Conservation (phyloP, 2,329 filamentous ascomycete species). For the Emericellopsis atlantica region DNA sequence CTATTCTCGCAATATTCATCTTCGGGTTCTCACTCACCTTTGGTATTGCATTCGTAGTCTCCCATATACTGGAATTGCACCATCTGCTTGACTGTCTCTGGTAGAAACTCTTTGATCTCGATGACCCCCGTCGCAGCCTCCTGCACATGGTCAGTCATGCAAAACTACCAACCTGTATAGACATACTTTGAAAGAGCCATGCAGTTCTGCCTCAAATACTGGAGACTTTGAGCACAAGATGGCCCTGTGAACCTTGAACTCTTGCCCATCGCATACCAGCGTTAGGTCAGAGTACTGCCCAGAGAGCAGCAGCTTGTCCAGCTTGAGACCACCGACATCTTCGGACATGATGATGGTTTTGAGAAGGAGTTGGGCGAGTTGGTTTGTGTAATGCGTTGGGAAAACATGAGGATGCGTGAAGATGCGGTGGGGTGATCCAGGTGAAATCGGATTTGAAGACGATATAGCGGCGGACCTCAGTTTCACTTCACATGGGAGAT, state of each 20-base stretch:
- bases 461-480: too few relatives aligned
- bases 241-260: constrained; percentile 9
- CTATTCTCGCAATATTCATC: too few relatives aligned
- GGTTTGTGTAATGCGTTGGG: too few relatives aligned
- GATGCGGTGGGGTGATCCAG: too few relatives aligned
- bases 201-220: constrained; percentile 5
- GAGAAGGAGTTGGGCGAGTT: too few relatives aligned
- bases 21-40: not conserved
- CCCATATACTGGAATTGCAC: constrained; percentile 9
- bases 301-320: constrained; percentile 3
- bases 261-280: constrained; percentile 5
- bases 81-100: constrained; percentile 7
- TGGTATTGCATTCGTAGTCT: constrained; percentile 5
- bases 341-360: too few relatives aligned
- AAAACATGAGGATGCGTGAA: too few relatives aligned
- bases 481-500: too few relatives aligned
- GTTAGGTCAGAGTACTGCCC: constrained; percentile 9
- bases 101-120: constrained; percentile 6
- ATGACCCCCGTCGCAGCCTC: constrained; percentile 6
- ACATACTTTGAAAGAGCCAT: constrained; percentile 2
- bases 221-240: constrained; percentile 9
- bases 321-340: not conserved
- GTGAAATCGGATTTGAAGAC: too few relatives aligned
- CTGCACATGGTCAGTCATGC: constrained; percentile 2
- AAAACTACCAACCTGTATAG: constrained; percentile 2